Evolutionary conservation across 2,329 filamentous ascomycete species (phyloP).

Genomic region (Fusarium sp.): DNA sequence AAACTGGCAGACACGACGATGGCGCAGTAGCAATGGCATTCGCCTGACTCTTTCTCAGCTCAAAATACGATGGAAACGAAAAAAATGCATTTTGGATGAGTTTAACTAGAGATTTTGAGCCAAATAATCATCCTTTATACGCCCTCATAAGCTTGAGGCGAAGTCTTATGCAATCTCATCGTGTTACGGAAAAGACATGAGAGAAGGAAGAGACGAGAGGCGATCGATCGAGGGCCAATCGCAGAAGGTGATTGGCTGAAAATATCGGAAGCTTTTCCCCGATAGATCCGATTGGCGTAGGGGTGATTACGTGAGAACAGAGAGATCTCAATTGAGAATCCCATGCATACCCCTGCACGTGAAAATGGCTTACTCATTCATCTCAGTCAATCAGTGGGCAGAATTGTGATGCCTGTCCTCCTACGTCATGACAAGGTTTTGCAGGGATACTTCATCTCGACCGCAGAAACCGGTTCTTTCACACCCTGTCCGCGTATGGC

Average conservation of each 20-base stretch:
- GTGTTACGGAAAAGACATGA: background rate
- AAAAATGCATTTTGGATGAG: accelerated
- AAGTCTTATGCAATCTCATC: accelerated
- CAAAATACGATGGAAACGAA: background rate
- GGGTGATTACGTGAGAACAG: background rate
- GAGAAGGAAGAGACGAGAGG: background rate
- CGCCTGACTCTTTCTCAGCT: accelerated
- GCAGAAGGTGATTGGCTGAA: background rate
- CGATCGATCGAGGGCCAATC: background rate
- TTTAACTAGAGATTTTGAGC: accelerated
- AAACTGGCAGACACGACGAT: background rate
- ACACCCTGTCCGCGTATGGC: background rate
- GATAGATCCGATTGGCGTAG: background rate
- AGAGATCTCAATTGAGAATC: background rate
- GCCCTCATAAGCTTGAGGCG: background rate
- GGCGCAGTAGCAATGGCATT: background rate
- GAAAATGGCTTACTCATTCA: background rate
- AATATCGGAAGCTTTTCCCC: background rate
- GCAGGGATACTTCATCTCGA: background rate
- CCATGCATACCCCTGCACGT: background rate
- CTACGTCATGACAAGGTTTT: slow-evolving; percentile 1
- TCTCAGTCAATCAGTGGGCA: background rate
- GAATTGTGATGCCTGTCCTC: background rate
- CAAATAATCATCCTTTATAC: accelerated
- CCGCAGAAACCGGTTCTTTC: slow-evolving; percentile 4